Evolutionary conservation across 2,329 filamentous ascomycete species (phyloP).

Genomic region (Pestalotiopsis sp.): DNA sequence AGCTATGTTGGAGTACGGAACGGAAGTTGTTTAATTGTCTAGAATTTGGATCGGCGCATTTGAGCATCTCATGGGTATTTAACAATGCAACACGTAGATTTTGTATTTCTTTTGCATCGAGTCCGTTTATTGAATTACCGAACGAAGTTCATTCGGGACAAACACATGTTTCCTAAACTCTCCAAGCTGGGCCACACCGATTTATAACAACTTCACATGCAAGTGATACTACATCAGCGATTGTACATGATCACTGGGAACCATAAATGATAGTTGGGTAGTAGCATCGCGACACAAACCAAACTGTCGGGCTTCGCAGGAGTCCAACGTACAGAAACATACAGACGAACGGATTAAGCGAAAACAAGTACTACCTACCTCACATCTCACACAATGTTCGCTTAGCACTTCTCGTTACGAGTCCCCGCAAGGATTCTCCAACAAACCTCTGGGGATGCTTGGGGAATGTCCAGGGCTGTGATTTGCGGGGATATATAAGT

Average conservation of each 20-base stretch:
- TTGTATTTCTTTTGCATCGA: too few species aligned
- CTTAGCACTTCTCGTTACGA: not conserved
- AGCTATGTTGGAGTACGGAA: too few species aligned
- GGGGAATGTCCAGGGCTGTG: not conserved
- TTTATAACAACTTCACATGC: not conserved
- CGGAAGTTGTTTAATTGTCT: too few species aligned
- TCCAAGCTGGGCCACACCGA: not conserved
- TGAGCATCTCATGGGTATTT: too few species aligned
- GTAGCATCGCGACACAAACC: not conserved
- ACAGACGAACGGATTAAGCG: not conserved
- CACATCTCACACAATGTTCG: not conserved
- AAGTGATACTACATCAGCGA: not conserved
- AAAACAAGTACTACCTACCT: not conserved
- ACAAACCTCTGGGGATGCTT: not conserved
- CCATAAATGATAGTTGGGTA: not conserved
- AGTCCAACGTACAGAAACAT: not conserved
- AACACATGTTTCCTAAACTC: not conserved
- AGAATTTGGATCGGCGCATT: too few species aligned
- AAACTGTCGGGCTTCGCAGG: not conserved
- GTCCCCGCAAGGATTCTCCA: slow-evolving; percentile 4
- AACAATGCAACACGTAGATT: too few species aligned
- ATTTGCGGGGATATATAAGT: slow-evolving; percentile 5
- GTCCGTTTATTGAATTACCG: not conserved
- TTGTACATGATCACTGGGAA: not conserved
- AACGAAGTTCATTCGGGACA: not conserved